Evolutionary conservation across 1,284 basidiomycete genomes (phyloP), one percentile per base, ranked within the genome.

Genomic region (Cutaneotrichosporon cavernicola): DNA sequence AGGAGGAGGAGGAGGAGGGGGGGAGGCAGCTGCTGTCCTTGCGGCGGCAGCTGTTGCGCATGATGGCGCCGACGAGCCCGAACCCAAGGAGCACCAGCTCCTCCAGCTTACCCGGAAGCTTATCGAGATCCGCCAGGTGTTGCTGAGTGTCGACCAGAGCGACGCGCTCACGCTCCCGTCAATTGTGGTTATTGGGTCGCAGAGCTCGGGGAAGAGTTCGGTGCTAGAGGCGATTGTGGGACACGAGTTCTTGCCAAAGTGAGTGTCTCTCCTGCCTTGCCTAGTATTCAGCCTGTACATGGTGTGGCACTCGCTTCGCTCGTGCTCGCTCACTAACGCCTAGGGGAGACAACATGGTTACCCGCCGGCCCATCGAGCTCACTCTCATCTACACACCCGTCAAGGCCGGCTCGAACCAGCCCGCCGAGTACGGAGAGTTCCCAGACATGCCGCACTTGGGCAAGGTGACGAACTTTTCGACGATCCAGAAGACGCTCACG

Each of bases 271-370:
- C 22, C 11, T 11, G 16, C 22, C 9, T 10, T 50, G 16, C n/a
- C 26, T 26, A 26, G 16, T 50, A 50, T n/a, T 38, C 30, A 18
- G 4, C 16, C 18, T 46, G 18, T 9, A 18, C 16, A 18, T 0
- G 16, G 43, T 46, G 11, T 36, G 18, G 43, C 43, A 43, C 40
- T 16, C 40, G 43, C 43, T 46, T n/a, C 43, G 69, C 38, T 16
- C 30, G 10, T 52, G 21, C 32, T 32, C 34, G 11, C 34, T 8
- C 8, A 18, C 46, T 57, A 47, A 26, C 60, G 52, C 47, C 10
- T 74, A 97, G 93, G 82, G 96, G 96, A 64, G 90, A 95, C 81
- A 99, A 99, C 81, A 99, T 99, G 97, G 97, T 99, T 53, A 99
- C 96, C 1, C 90, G 96, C 2, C 89, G 96, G 56, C 97, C 96